Base-by-base conservation (phyloP, 202 grass and related monocot genomes). In the Setaria italica region DNA sequence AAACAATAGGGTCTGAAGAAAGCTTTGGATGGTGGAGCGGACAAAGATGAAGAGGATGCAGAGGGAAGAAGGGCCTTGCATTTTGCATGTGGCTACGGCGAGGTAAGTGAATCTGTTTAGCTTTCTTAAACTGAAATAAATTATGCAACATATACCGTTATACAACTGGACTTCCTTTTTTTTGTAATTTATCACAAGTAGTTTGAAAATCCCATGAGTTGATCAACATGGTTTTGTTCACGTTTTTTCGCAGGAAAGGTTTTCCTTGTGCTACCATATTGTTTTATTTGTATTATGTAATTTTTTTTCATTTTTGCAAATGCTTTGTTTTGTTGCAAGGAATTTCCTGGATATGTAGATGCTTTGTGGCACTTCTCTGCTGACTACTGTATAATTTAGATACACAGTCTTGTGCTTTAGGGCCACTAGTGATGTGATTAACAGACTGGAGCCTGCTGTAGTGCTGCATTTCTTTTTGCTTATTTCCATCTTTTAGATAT, bases 61-160 rank as follows among this genome's bases (percentile, higher is more conserved):
- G 96, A 98, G 85, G 93, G 93, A 77, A 93, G 96, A 83, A 93
- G 93, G 86, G 93, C 96, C 75, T 95, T 98, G 67, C 96, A 98
- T 94, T 98, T 98, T 98, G 93, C 96, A 80, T 98, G 96, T 94
- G 96, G 96, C 16, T 98, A 98, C 70, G 91, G 93, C 32, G 96
- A 98, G 91, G 96, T 98, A 87, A 79, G 83, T 80, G 33, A 43
- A 82, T 81, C 21, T 55, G 10, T 65, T 80, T 12, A 75, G 41
- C 19, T 30, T 66, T 62, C 34, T 74, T 59, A 33, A 62, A 76
- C 7, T 12, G 29, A 11, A 67, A 79, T 4, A 12, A 34, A 72
- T 78, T 54, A 75, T 7, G 1, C 53, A 74, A 79, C 15, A 9
- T 49, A 73, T 59, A 21, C 58, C 4, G 19, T 57, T 43, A 39